phyloP scores from a whole-genome alignment of 345 rosid species.

The rapeseed (Brassica napus) region DNA sequence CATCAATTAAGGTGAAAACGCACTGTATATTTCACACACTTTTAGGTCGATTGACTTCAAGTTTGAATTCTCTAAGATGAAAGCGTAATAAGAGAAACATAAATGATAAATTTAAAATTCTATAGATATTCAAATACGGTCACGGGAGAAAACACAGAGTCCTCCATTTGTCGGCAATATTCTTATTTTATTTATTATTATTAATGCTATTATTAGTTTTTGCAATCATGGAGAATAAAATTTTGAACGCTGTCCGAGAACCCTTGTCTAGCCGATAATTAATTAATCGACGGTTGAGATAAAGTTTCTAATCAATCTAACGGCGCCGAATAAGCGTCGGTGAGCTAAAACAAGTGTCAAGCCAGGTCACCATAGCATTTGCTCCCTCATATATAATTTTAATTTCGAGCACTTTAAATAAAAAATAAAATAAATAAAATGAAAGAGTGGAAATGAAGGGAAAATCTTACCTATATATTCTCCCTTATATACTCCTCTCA shows the following conservation, averaged over 20 bases:
- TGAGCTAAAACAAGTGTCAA: not conserved
- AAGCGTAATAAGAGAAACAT: not conserved
- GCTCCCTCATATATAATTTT: not conserved
- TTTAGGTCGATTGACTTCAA: not conserved
- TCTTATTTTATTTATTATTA: not conserved
- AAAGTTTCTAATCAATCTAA: not conserved
- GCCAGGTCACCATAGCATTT: slow-evolving; percentile 1
- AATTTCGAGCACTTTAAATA: too few species aligned
- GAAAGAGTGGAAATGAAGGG: slow-evolving; percentile 19
- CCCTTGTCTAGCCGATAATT: slow-evolving; percentile 1
- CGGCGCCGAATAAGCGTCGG: not conserved
- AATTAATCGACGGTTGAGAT: slow-evolving; percentile 22
- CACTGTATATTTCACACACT: too few species aligned
- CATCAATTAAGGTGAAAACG: too few species aligned
- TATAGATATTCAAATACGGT: not conserved
- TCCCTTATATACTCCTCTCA: slow-evolving; percentile 25
- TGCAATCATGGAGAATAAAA: slow-evolving; percentile 16
- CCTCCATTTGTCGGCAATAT: slow-evolving; percentile 23
- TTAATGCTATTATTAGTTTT: not conserved
- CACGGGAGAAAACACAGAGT: slow-evolving; percentile 34
- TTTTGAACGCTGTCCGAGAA: slow-evolving; percentile 37
- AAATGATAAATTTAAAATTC: slow-evolving; percentile 18
- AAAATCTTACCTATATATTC: slow-evolving; percentile 34
- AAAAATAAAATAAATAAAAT: not conserved
- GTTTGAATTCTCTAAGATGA: slow-evolving; percentile 16